These are phyloP conservation scores for Omphalea diandra DNA, from an alignment of 441 rosid species.

Conservation along the genomic window DNA sequence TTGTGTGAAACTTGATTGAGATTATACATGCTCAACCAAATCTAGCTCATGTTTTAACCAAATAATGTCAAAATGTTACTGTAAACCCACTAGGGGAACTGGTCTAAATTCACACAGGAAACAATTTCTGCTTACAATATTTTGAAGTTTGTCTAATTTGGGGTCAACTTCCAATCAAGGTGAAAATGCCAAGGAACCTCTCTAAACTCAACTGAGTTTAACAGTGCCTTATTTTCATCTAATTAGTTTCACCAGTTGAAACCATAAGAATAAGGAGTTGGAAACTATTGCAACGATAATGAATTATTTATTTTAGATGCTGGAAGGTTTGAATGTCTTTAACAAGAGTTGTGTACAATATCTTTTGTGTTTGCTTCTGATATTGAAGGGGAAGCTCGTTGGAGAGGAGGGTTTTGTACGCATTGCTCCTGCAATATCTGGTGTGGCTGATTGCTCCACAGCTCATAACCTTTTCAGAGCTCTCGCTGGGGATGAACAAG, in stretches of 20 bases:
- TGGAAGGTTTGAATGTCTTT: constrained; percentile 12
- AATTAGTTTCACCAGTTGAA: background rate
- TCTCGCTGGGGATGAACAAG: constrained; percentile 62
- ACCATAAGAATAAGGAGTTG: too few species aligned
- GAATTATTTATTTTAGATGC: background rate
- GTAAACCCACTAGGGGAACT: background rate
- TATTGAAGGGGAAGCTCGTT: constrained; percentile 67
- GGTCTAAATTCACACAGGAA: background rate
- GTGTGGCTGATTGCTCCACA: constrained; percentile 85
- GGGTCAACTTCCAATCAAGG: background rate
- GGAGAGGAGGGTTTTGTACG: constrained; percentile 84
- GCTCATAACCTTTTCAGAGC: constrained; percentile 86
- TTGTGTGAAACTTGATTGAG: background rate
- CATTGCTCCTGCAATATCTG: constrained; percentile 86
- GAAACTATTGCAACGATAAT: background rate
- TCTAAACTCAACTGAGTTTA: background rate
- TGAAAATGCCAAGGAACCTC: background rate
- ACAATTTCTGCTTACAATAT: background rate
- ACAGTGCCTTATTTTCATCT: background rate
- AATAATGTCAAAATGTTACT: background rate
- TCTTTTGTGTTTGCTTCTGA: constrained; percentile 23
- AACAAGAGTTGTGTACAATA: constrained; percentile 20
- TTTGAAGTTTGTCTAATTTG: background rate
- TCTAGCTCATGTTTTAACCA: background rate
- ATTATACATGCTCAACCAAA: background rate